phyloP scores from a whole-genome alignment of 805 yeast genomes.

The Candida palmyrensis region DNA sequence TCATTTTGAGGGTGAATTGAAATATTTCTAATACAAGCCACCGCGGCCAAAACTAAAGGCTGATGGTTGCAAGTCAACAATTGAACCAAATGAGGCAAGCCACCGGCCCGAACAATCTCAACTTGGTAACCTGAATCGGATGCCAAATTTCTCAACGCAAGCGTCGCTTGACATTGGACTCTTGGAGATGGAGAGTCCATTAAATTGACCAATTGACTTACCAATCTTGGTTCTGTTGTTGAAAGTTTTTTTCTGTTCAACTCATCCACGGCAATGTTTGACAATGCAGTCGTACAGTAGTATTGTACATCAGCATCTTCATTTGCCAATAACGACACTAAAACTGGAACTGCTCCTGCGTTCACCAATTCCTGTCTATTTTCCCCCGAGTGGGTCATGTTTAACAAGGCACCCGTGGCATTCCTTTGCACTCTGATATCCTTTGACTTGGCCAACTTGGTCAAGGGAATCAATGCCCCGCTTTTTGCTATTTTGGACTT shows the following conservation, averaged over 20 bases:
- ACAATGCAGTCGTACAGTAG: slow-evolving; percentile 95
- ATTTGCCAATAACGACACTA: slow-evolving; percentile 79
- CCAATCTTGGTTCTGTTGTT: slow-evolving; percentile 88
- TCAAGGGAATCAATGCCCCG: slow-evolving; percentile 92
- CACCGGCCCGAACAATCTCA: slow-evolving; percentile 93
- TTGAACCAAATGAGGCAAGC: slow-evolving; percentile 88
- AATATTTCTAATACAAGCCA: slow-evolving; percentile 95
- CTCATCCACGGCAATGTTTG: slow-evolving; percentile 96
- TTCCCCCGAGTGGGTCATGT: slow-evolving; percentile 97
- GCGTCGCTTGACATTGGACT: slow-evolving; percentile 97
- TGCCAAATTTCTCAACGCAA: slow-evolving; percentile 92
- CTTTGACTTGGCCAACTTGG: slow-evolving; percentile 88
- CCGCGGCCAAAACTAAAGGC: slow-evolving; percentile 92
- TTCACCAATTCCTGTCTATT: slow-evolving; percentile 94
- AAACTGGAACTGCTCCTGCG: slow-evolving; percentile 97
- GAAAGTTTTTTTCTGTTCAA: slow-evolving; percentile 82
- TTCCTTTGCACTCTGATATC: slow-evolving; percentile 96
- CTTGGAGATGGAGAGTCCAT: slow-evolving; percentile 94
- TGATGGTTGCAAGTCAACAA: slow-evolving; percentile 84
- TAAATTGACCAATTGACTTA: slow-evolving; percentile 76
- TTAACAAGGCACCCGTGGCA: slow-evolving; percentile 95
- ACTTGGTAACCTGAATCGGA: slow-evolving; percentile 94
- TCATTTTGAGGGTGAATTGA: slow-evolving; percentile 96
- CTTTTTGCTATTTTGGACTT: slow-evolving; percentile 93
- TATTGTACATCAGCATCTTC: slow-evolving; percentile 96